Evolutionary conservation across 2,329 filamentous ascomycete species (phyloP).

Genomic region (Paraconiothyrium sp.): DNA sequence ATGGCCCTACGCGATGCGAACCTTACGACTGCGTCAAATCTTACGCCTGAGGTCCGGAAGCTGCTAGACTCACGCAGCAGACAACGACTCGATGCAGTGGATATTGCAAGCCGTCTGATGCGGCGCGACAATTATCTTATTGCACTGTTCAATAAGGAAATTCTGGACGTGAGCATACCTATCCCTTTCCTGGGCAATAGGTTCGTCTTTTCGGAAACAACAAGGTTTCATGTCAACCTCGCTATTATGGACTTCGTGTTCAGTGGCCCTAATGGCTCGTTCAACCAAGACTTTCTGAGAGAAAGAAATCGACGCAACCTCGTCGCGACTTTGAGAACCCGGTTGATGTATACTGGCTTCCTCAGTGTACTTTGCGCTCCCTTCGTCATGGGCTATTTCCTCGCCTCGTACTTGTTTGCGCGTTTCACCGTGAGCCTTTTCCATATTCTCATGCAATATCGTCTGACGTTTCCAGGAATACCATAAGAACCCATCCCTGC

Average conservation of each 20-base stretch:
- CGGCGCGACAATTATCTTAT: constrained; percentile 96
- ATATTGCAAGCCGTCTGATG: constrained; percentile 97
- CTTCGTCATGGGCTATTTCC: constrained; percentile 84
- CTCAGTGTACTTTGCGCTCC: constrained; percentile 89
- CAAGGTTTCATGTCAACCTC: constrained; percentile 92
- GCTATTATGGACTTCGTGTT: constrained; percentile 95
- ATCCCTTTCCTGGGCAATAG: constrained; percentile 82
- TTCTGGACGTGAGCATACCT: constrained; percentile 85
- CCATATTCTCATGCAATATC: background rate
- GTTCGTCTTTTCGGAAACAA: constrained; percentile 85
- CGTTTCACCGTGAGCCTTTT: constrained; percentile 80
- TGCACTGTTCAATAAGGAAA: constrained; percentile 95
- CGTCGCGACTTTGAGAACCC: constrained; percentile 77
- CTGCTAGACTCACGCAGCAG: constrained; percentile 86
- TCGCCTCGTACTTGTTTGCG: constrained; percentile 90
- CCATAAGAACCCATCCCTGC: constrained; percentile 87
- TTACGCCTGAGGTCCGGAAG: constrained; percentile 67
- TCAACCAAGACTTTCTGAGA: constrained; percentile 85
- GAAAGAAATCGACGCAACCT: constrained; percentile 81
- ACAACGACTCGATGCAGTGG: constrained; percentile 92
- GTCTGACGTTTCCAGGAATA: constrained; percentile 72
- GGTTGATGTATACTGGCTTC: constrained; percentile 83
- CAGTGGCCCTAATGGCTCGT: constrained; percentile 80
- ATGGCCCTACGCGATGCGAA: constrained; percentile 88
- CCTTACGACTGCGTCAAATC: constrained; percentile 76